These are phyloP conservation scores for Emericellopsis atlantica DNA, from an alignment of 2,329 filamentous ascomycete species.

Conservation along the genomic window DNA sequence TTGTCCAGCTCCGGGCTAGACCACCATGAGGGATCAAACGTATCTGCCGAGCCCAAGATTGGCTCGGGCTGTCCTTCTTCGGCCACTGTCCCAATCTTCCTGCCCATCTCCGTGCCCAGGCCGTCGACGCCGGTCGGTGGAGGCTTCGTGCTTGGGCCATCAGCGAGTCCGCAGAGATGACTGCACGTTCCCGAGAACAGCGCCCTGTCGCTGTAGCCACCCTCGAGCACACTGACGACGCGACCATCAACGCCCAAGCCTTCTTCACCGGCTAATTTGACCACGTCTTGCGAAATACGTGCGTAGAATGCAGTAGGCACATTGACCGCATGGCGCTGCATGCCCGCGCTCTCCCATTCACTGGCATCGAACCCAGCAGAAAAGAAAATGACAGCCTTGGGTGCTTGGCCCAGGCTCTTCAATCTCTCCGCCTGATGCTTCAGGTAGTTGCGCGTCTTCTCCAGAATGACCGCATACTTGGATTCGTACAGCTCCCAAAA, in stretches of 20 bases:
- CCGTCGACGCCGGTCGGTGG: conserved; percentile 31
- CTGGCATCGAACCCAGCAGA: conserved; percentile 96
- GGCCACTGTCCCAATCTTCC: conserved; percentile 29
- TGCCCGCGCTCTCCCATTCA: conserved; percentile 81
- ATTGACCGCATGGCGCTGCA: conserved; percentile 93
- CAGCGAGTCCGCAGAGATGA: conserved; percentile 65
- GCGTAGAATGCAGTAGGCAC: conserved; percentile 97
- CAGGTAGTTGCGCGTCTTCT: conserved; percentile 73
- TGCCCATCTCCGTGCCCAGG: conserved; percentile 45
- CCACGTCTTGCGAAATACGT: conserved; percentile 73
- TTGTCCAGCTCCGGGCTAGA: conserved; percentile 49
- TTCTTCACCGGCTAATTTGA: conserved; percentile 69
- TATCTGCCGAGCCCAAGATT: conserved; percentile 16
- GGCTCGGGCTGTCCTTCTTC: conserved; percentile 10
- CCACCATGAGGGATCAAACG: conserved; percentile 65
- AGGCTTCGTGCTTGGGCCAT: too few species aligned
- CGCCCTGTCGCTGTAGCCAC: conserved; percentile 89
- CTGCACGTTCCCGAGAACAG: conserved; percentile 80
- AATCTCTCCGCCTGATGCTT: conserved; percentile 57
- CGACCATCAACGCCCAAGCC: conserved; percentile 68
- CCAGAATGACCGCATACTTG: conserved; percentile 63
- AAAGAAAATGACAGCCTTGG: conserved; percentile 82
- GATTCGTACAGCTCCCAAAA: conserved; percentile 84
- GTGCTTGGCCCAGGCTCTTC: conserved; percentile 41
- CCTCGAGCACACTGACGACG: conserved; percentile 87